Evolutionary conservation across 495 filamentous ascomycete genomes (phyloP).

Genomic region (Echria macrotheca): DNA sequence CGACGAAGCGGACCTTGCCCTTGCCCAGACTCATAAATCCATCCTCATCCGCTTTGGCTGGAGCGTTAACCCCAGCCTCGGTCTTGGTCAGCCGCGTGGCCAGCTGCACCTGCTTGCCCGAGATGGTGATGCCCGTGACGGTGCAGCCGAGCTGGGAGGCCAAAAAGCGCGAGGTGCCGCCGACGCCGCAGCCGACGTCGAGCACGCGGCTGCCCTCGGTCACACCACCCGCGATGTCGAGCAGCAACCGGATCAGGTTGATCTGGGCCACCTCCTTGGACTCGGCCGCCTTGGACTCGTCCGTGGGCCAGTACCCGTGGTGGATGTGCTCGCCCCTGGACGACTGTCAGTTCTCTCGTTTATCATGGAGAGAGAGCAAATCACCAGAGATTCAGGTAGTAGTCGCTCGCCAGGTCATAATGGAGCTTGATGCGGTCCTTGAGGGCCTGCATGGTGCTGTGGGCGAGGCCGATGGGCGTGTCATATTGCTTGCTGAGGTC

Average conservation of each 20-base stretch:
- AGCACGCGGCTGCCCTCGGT: conserved; percentile 34
- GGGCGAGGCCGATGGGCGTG: conserved; percentile 44
- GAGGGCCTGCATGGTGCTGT: conserved; percentile 47
- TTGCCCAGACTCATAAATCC: conserved; percentile 30
- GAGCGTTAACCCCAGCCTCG: conserved; percentile 16
- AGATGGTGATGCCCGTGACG: conserved; percentile 55
- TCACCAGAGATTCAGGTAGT: conserved; percentile 49
- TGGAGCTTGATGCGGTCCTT: conserved; percentile 55
- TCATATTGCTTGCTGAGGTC: conserved; percentile 42
- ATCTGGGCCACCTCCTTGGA: conserved; percentile 49
- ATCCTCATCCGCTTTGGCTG: conserved; percentile 7
- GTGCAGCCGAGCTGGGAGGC: conserved; percentile 39
- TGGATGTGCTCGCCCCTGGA: conserved; percentile 57
- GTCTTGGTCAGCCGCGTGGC: conserved; percentile 38
- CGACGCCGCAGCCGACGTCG: conserved; percentile 54
- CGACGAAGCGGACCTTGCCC: conserved; percentile 45
- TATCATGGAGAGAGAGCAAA: not conserved
- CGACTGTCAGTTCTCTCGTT: not conserved
- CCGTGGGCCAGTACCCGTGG: conserved; percentile 48
- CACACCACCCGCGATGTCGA: conserved; percentile 40
- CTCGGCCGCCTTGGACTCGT: conserved; percentile 31
- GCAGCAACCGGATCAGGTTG: conserved; percentile 46
- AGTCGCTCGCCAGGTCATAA: conserved; percentile 54
- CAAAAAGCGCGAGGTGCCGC: conserved; percentile 50
- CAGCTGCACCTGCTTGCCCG: conserved; percentile 48